Conservation (phyloP, 2,329 filamentous ascomycete genomes). For the Alternaria longipes region DNA sequence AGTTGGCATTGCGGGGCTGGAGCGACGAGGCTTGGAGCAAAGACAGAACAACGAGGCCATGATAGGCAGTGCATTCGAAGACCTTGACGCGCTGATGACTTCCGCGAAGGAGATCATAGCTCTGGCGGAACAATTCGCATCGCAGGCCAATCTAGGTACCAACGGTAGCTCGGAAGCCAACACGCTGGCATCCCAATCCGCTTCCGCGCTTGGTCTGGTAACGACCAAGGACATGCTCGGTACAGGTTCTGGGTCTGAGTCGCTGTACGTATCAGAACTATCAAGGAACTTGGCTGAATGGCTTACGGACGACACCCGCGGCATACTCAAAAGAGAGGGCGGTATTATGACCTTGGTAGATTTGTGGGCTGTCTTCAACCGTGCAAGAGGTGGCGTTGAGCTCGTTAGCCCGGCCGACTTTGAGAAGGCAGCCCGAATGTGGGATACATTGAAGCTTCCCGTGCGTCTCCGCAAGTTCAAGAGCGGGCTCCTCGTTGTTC, state of each 20-base stretch:
- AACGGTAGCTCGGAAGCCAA: constrained; percentile 72
- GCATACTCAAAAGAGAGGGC: constrained; percentile 48
- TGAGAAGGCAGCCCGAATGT: constrained; percentile 85
- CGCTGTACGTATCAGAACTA: constrained; percentile 79
- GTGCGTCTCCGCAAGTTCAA: constrained; percentile 89
- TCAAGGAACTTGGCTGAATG: constrained; percentile 52
- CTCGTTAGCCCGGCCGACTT: constrained; percentile 92
- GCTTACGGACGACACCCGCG: constrained; percentile 50
- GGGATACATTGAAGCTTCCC: constrained; percentile 87
- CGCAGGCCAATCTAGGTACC: constrained; percentile 68
- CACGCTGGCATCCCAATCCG: constrained; percentile 80
- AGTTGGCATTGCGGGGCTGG: constrained; percentile 90
- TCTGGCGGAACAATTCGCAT: constrained; percentile 86
- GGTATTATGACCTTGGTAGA: constrained; percentile 54
- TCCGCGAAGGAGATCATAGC: constrained; percentile 96
- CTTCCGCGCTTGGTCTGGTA: constrained; percentile 83
- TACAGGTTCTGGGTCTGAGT: constrained; percentile 76
- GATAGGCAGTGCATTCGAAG: constrained; percentile 93
- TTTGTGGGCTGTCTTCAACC: constrained; percentile 77
- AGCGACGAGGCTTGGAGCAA: constrained; percentile 82
- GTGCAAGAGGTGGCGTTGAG: constrained; percentile 90
- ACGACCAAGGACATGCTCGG: constrained; percentile 94
- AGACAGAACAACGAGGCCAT: constrained; percentile 92
- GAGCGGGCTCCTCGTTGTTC: constrained; percentile 93
- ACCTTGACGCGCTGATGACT: constrained; percentile 95